A percentile compares a stretch with the other conserved stretches of the same genome.
Conservation (phyloP, 2,329 filamentous ascomycete species). For the Fusarium poae region DNA sequence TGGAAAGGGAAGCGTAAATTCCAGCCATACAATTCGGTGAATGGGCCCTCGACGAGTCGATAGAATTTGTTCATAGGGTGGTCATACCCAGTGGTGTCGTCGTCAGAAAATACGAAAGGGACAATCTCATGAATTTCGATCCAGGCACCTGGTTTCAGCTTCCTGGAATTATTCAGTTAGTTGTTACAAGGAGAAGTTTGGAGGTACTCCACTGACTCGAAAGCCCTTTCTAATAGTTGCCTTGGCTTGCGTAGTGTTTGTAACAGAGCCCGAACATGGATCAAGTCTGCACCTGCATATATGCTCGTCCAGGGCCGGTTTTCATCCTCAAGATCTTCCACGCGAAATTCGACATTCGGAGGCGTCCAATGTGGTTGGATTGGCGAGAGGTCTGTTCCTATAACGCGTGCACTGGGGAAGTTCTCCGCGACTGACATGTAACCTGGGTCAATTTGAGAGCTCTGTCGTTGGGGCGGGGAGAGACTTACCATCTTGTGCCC, state of each 20-base stretch:
- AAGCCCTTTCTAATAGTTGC: conserved; percentile 62
- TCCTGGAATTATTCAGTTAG: conserved; percentile 45
- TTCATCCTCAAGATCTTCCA: conserved; percentile 56
- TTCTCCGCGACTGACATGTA: conserved; percentile 58
- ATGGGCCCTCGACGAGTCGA: conserved; percentile 51
- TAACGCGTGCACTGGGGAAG: conserved; percentile 60
- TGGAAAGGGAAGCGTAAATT: conserved; percentile 49
- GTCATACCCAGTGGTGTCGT: conserved; percentile 47
- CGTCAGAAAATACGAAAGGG: conserved; percentile 51
- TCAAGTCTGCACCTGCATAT: conserved; percentile 62
- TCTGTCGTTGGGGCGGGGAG: background rate
- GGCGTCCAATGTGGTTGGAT: conserved; percentile 64
- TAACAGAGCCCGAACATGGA: conserved; percentile 66
- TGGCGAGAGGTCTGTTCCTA: conserved; percentile 60
- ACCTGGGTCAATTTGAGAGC: conserved; percentile 17
- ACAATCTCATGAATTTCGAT: conserved; percentile 56
- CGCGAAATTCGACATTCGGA: conserved; percentile 67
- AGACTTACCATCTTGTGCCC: conserved; percentile 66
- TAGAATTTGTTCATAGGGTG: conserved; percentile 54
- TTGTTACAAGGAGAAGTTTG: background rate
- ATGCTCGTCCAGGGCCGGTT: conserved; percentile 54
- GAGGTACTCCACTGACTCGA: conserved; percentile 50
- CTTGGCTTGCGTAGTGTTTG: conserved; percentile 65
- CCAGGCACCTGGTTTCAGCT: conserved; percentile 57
- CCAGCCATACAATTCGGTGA: conserved; percentile 54